Evolutionary conservation across 2,329 filamentous ascomycete genomes (phyloP).

Genomic region (Didymella arachidicola): DNA sequence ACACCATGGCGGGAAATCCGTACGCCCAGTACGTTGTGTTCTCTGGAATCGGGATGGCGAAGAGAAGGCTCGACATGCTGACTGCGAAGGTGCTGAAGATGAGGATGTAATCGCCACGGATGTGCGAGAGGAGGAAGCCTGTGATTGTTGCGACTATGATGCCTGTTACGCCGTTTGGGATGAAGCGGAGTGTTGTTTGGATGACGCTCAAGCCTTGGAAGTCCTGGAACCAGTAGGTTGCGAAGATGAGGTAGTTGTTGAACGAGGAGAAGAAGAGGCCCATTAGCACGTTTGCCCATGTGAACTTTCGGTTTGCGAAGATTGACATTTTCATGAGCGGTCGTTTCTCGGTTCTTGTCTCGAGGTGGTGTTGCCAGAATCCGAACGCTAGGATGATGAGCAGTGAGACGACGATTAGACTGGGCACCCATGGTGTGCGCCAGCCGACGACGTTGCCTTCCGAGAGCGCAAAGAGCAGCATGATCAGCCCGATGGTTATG

Average conservation of each 20-base stretch:
- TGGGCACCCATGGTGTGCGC: slow-evolving; percentile 68
- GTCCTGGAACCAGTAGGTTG: slow-evolving; percentile 75
- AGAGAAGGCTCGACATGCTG: slow-evolving; percentile 65
- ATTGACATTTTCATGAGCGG: slow-evolving; percentile 73
- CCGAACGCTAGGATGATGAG: slow-evolving; percentile 65
- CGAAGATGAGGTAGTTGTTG: slow-evolving; percentile 72
- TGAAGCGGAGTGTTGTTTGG: slow-evolving; percentile 73
- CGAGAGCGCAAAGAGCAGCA: slow-evolving; percentile 71
- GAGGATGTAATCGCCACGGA: slow-evolving; percentile 66
- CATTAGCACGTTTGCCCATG: slow-evolving; percentile 71
- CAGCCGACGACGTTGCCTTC: slow-evolving; percentile 75
- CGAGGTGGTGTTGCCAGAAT: slow-evolving; percentile 68
- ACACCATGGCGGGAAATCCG: slow-evolving; percentile 70
- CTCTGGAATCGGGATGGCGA: slow-evolving; percentile 68
- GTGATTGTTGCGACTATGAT: slow-evolving; percentile 65
- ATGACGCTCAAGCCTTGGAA: slow-evolving; percentile 68
- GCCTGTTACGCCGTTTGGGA: slow-evolving; percentile 70
- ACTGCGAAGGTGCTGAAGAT: slow-evolving; percentile 65
- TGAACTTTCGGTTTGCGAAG: slow-evolving; percentile 67
- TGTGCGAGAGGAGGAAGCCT: slow-evolving; percentile 50
- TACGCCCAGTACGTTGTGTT: slow-evolving; percentile 72
- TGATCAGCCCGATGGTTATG: slow-evolving; percentile 68
- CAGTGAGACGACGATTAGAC: slow-evolving; percentile 66
- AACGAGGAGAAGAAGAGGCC: slow-evolving; percentile 71
- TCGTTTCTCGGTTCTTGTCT: slow-evolving; percentile 58